Percentiles rank a stretch among this genome's conserved stretches.
phyloP scores from a whole-genome alignment of 192 early-diverging fungal species.

The Umbelopsis vinacea region DNA sequence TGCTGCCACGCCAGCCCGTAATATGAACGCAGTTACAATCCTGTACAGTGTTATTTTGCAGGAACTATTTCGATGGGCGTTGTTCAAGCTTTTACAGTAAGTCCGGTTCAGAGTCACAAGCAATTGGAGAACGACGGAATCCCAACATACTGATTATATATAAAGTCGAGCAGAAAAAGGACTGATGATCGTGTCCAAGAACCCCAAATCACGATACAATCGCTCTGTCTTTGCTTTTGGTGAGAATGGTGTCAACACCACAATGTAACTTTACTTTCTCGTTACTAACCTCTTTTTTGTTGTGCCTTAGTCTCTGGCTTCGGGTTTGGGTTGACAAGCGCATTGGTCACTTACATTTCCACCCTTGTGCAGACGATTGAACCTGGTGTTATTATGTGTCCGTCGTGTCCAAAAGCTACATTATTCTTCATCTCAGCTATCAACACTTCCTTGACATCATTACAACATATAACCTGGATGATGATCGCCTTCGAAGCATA shows the following conservation, averaged over 20 bases:
- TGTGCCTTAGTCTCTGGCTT: conserved; percentile 57
- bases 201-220: conserved; percentile 73
- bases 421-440: conserved; percentile 77
- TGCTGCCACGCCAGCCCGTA: conserved; percentile 46
- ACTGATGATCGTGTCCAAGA: conserved; percentile 60
- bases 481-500: conserved; percentile 77
- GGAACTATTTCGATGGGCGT: conserved; percentile 70
- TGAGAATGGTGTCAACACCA: conserved; percentile 30
- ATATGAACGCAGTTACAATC: conserved; percentile 51
- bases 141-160: not conserved
- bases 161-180: conserved; percentile 69
- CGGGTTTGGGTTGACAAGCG: conserved; percentile 76
- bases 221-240: conserved; percentile 66
- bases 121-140: no score
- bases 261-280: not conserved
- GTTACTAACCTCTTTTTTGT: not conserved
- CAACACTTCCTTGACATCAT: conserved; percentile 69
- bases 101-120: not conserved
- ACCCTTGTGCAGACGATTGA: conserved; percentile 69
- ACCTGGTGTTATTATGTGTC: conserved; percentile 70
- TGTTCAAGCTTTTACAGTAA: conserved; percentile 60
- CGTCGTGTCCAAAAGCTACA: conserved; percentile 61
- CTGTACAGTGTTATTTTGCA: conserved; percentile 66
- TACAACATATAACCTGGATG: conserved; percentile 77
- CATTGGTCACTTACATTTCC: conserved; percentile 70